These are phyloP conservation scores for Paraphysoderma sedebokerense DNA, from an alignment of 371 early-diverging fungal species.

Conservation along the genomic window DNA sequence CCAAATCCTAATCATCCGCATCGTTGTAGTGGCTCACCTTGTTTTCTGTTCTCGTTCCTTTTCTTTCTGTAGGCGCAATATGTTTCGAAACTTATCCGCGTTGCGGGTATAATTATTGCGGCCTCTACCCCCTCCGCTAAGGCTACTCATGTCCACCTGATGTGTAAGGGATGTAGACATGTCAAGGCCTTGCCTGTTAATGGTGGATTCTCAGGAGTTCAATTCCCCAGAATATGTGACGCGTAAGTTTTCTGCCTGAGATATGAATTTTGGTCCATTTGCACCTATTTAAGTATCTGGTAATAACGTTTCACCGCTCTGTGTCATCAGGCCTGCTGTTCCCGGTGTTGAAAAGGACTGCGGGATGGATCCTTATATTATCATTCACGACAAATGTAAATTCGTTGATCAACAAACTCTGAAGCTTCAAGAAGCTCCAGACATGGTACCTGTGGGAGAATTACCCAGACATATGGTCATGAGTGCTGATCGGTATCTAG, in stretches of 20 bases:
- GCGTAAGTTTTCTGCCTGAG: slow-evolving; percentile 18
- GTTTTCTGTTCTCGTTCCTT: no score
- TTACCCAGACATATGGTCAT: slow-evolving; percentile 91
- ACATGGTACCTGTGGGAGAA: slow-evolving; percentile 97
- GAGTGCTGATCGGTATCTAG: slow-evolving; percentile 57
- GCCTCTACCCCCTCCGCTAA: slow-evolving; percentile 80
- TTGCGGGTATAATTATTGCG: slow-evolving; percentile 95
- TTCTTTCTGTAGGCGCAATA: slow-evolving; percentile 63
- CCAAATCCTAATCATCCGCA: slow-evolving; percentile 56
- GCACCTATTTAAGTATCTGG: neutral
- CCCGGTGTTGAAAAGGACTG: slow-evolving; percentile 43
- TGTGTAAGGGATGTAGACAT: slow-evolving; percentile 75
- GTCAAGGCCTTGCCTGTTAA: slow-evolving; percentile 57
- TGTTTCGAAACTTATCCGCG: slow-evolving; percentile 85
- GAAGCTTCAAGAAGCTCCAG: slow-evolving; percentile 97
- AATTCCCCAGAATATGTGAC: slow-evolving; percentile 76
- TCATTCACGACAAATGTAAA: slow-evolving; percentile 86
- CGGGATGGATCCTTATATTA: slow-evolving; percentile 87
- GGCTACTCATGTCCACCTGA: slow-evolving; percentile 67
- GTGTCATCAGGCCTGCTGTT: neutral
- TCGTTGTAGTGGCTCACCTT: no score
- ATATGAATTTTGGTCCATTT: no score
- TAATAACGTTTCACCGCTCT: neutral
- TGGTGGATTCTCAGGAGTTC: slow-evolving; percentile 67
- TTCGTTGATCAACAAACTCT: slow-evolving; percentile 96